Base-by-base conservation (phyloP, 257 asterid genomes). In the Cynanchum wilfordii region DNA sequence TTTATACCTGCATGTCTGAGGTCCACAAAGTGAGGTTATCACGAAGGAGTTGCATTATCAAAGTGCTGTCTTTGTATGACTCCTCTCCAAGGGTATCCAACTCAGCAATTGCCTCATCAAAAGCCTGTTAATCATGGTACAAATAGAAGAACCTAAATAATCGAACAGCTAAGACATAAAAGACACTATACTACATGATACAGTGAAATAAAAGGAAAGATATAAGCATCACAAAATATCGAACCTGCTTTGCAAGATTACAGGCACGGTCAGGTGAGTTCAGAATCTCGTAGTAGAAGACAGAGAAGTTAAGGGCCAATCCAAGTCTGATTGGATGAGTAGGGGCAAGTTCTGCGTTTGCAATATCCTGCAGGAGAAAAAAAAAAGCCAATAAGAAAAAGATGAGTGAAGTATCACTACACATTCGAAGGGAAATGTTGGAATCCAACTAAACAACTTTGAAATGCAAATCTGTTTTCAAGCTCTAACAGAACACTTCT, bases 21-120 rank as follows among this genome's bases (percentile, higher is more conserved):
- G 96, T 88, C 96, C 96, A 90, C 10, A 89, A 83, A 69, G 96
- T 89, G 77, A 89, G 96, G 79, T 89, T 89, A 81, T 89, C 96
- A 2, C 96, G 90, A 60, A 88, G 96, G 85, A 89, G 96, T 79
- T 89, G 96, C 96, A 89, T 89, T 74, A 89, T 89, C 80, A 93
- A 81, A 73, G 98, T 93, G 93, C 97, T 93, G 68, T 93, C 98
- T 75, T 93, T 93, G 93, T 93, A 93, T 66, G 98, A 93, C 80
- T 93, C 98, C 85, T 93, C 98, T 75, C 98, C 97, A 13, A 89
- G 87, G 47, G 92, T 88, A 45, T 91, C 95, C 86, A 91, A 79
- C 88, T 91, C 95, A 2, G 95, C 90, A 75, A 91, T 89, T 45
- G 97, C 96, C 84, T 91, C 96, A 78, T 91, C 97, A 68, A 91